Evolutionary conservation across 192 early-diverging fungal species (phyloP).

Genomic region (Chytriomyces sp.): DNA sequence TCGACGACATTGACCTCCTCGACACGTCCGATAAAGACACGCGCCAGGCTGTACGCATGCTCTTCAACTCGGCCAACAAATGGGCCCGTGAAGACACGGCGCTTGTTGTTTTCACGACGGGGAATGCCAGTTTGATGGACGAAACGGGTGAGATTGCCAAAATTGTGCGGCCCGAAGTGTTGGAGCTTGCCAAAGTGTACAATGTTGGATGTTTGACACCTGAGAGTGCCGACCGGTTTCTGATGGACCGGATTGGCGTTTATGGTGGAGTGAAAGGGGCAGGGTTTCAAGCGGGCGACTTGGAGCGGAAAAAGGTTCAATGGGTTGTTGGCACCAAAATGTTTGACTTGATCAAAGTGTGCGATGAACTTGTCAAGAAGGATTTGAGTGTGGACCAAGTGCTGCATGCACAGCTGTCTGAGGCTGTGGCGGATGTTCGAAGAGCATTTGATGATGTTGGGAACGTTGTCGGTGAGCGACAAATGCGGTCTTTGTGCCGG

Average conservation of each 20-base stretch:
- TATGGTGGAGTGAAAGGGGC: not conserved
- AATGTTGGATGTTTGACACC: constrained; percentile 11
- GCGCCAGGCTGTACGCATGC: constrained; percentile 13
- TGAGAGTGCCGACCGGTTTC: constrained; percentile 11
- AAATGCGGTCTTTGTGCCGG: not conserved
- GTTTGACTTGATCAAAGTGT: constrained; percentile 23
- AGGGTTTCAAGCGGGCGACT: not conserved
- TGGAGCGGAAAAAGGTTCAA: not conserved
- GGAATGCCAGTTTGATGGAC: not conserved
- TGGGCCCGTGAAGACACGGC: constrained; percentile 40
- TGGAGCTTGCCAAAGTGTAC: constrained; percentile 28
- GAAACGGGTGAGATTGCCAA: not conserved
- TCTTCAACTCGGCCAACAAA: constrained; percentile 41
- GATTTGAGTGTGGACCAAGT: not conserved
- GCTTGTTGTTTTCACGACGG: constrained; percentile 24
- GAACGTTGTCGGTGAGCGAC: not conserved
- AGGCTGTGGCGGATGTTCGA: not conserved
- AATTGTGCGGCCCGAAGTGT: constrained; percentile 15
- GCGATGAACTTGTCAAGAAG: constrained; percentile 31
- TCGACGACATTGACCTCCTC: constrained; percentile 35
- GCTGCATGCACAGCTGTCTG: not conserved
- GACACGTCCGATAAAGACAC: constrained; percentile 18
- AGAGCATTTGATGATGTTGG: not conserved
- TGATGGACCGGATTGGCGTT: constrained; percentile 7
- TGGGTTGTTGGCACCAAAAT: constrained; percentile 23